Conservation (phyloP, 1,139 yeast genomes). For the Debaryomycetaceae sp. region DNA sequence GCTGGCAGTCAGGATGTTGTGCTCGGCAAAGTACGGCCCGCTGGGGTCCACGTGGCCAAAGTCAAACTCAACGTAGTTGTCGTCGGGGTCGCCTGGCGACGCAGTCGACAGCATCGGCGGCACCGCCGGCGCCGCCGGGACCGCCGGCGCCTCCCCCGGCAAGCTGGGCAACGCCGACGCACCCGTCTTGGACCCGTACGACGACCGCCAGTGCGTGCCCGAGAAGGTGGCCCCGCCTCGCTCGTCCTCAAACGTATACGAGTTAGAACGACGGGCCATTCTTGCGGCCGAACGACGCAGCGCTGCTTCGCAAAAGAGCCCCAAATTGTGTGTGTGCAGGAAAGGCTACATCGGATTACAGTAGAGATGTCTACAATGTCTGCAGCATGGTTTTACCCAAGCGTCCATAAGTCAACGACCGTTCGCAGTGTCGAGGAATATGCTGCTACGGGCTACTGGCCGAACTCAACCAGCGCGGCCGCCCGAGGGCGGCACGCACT, state of each 20-base stretch:
- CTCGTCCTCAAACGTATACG: too few relatives aligned
- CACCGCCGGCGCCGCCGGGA: background rate
- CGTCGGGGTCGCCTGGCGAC: background rate
- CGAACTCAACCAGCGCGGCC: conserved; percentile 50
- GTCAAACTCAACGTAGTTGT: conserved; percentile 33
- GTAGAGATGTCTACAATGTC: too few relatives aligned
- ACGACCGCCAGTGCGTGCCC: too few relatives aligned
- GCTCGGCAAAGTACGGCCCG: conserved; percentile 1
- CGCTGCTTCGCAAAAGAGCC: too few relatives aligned
- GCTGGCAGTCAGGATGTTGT: background rate
- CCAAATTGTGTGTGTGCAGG: background rate
- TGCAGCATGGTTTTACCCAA: conserved; percentile 93
- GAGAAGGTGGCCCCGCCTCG: too few relatives aligned
- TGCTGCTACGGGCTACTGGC: conserved; percentile 59
- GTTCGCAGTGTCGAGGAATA: conserved; percentile 91
- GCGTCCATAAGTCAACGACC: conserved; percentile 76
- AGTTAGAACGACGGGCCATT: too few relatives aligned
- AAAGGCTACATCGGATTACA: background rate
- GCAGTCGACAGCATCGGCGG: background rate
- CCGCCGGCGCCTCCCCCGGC: conserved; percentile 9
- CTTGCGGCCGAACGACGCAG: too few relatives aligned
- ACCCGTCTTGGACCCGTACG: conserved; percentile 11
- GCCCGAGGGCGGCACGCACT: conserved; percentile 11
- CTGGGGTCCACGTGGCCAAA: conserved; percentile 13
- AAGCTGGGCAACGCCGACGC: conserved; percentile 13